phyloP scores from a whole-genome alignment of 2,329 filamentous ascomycete species.

The Neofusicoccum kwambonambiense region DNA sequence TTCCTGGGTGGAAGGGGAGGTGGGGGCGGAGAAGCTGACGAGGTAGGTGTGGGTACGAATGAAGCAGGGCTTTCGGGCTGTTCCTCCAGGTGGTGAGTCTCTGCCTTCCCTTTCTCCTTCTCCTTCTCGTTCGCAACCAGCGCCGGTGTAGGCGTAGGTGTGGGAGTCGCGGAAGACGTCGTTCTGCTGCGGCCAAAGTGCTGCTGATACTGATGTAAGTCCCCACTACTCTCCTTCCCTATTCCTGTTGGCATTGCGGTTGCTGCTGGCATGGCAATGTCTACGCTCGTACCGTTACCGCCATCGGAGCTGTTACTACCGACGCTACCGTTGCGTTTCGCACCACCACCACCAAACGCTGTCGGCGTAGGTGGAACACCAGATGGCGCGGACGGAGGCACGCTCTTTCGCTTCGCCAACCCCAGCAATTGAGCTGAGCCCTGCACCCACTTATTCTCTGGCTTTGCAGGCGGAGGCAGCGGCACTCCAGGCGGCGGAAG shows the following conservation, averaged over 20 bases:
- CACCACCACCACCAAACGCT: not conserved
- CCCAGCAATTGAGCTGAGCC: not conserved
- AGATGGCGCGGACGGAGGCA: conserved; percentile 41
- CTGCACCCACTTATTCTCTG: conserved; percentile 39
- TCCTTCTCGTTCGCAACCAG: not conserved
- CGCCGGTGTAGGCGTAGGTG: no score
- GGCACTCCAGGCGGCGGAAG: conserved; percentile 79
- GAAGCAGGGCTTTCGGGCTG: no score
- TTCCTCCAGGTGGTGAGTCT: conserved; percentile 25
- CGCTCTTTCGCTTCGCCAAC: conserved; percentile 34
- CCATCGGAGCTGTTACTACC: not conserved
- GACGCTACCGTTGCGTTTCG: not conserved
- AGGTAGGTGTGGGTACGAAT: conserved; percentile 23
- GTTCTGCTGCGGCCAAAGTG: no score
- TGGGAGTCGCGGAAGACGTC: no score
- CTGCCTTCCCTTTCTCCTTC: not conserved
- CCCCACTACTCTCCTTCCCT: no score
- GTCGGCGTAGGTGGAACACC: not conserved
- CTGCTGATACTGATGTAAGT: no score
- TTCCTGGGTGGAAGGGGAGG: not conserved
- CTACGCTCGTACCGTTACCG: no score
- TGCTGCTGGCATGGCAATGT: no score
- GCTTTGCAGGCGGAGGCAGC: conserved; percentile 67
- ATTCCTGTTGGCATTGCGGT: not conserved
- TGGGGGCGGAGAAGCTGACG: conserved; percentile 26